Conservation (phyloP, 805 yeast species). For the Saccharomycopsis sp. region DNA sequence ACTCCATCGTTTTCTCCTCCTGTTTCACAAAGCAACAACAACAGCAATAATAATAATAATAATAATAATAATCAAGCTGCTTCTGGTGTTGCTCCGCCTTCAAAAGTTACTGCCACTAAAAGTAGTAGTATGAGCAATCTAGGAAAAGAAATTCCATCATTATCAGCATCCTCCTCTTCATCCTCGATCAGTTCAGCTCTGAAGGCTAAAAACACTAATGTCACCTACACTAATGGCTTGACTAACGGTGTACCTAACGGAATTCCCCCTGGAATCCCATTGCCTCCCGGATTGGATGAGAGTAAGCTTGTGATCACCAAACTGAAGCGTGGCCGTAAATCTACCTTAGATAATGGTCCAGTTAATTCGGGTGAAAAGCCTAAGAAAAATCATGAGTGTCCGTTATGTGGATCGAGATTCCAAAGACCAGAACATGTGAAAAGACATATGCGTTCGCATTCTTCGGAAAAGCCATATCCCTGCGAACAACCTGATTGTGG, state of each 20-base stretch:
- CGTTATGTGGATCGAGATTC: constrained; percentile 53
- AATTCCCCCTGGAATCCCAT: constrained; percentile 1
- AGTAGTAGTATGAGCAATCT: neutral
- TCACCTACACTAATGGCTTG: neutral
- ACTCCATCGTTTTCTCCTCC: neutral
- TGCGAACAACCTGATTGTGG: constrained; percentile 54
- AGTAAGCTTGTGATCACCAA: constrained; percentile 16
- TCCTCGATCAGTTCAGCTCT: neutral
- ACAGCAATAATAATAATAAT: too few relatives aligned
- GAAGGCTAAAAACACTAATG: neutral
- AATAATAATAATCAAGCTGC: too few relatives aligned
- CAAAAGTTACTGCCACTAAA: neutral
- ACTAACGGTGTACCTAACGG: neutral
- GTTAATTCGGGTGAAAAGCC: constrained; percentile 22
- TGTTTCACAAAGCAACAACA: neutral
- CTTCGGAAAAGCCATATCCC: constrained; percentile 68
- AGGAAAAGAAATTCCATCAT: neutral
- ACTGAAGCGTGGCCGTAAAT: constrained; percentile 16
- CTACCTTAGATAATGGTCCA: constrained; percentile 3
- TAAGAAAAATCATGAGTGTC: constrained; percentile 58
- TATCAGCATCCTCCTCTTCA: neutral
- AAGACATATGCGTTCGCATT: constrained; percentile 66
- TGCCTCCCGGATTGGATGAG: constrained; percentile 19
- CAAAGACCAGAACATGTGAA: constrained; percentile 71
- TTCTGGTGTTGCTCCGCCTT: neutral